These are phyloP conservation scores for Chrysanthemum lavandulifolium DNA, from an alignment of 129 eudicot genomes.

Conservation along the genomic window DNA sequence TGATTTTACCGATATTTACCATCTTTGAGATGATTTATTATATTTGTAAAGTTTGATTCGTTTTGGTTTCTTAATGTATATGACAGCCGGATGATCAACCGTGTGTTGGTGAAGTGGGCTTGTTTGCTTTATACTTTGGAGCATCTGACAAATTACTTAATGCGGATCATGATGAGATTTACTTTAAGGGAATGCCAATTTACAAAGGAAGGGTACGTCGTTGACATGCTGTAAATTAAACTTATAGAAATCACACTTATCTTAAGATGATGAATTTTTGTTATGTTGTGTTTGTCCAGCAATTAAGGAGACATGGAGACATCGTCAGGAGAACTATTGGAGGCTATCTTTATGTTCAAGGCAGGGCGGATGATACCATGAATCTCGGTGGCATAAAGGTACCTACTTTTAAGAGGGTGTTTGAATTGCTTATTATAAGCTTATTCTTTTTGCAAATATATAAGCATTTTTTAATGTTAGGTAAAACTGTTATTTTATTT, in stretches of 20 bases:
- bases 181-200: conserved; percentile 94
- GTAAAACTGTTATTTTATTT: too few relatives aligned
- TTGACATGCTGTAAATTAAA: too few relatives aligned
- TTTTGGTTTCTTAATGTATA: conserved; percentile 5
- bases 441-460: too few relatives aligned
- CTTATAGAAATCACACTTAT: neutral
- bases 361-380: conserved; percentile 99
- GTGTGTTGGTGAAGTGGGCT: conserved; percentile 88
- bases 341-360: conserved; percentile 72
- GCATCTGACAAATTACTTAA: conserved; percentile 83
- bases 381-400: conserved; percentile 99
- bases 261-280: neutral
- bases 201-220: conserved; percentile 95
- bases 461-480: too few relatives aligned
- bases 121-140: conserved; percentile 71
- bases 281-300: conserved; percentile 35
- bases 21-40: neutral
- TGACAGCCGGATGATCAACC: conserved; percentile 76
- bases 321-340: conserved; percentile 71
- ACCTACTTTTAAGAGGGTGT: neutral
- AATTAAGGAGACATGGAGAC: conserved; percentile 91
- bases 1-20: conserved; percentile 22
- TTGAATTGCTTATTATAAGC: too few relatives aligned
- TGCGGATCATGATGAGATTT: conserved; percentile 83
- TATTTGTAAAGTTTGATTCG: neutral